phyloP scores from a whole-genome alignment of 148 eudicot genomes.

The Rhododendron vialii region DNA sequence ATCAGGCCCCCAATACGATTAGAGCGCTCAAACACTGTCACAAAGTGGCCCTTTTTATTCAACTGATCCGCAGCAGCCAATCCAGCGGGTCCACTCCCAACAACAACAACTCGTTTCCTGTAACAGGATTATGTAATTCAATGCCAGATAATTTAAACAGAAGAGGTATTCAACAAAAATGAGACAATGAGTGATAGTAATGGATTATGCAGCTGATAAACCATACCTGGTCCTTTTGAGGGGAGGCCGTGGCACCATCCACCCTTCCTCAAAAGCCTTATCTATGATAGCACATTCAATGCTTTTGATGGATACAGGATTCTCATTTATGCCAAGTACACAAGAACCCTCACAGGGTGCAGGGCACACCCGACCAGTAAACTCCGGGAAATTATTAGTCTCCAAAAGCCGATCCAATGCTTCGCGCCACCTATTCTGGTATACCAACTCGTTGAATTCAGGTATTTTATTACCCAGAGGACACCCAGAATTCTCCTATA shows the following conservation, averaged over 20 bases:
- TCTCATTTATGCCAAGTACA: constrained; percentile 95
- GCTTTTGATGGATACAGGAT: constrained; percentile 90
- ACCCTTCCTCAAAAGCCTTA: constrained; percentile 95
- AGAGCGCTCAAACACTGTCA: constrained; percentile 91
- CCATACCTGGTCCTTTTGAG: constrained; percentile 74
- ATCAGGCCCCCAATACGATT: constrained; percentile 96
- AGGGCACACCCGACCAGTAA: constrained; percentile 97
- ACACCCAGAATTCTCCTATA: constrained; percentile 93
- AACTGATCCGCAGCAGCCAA: constrained; percentile 98
- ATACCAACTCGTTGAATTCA: constrained; percentile 90
- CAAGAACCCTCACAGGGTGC: constrained; percentile 99
- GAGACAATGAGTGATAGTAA: neutral
- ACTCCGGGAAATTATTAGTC: constrained; percentile 97
- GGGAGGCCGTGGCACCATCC: constrained; percentile 99
- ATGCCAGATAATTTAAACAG: neutral
- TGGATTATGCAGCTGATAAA: neutral
- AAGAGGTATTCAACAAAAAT: neutral
- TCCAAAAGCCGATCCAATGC: constrained; percentile 91
- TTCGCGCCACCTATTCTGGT: constrained; percentile 97
- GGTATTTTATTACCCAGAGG: constrained; percentile 98
- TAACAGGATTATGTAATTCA: constrained; percentile 3
- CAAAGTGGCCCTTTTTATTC: constrained; percentile 81
- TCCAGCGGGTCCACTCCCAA: constrained; percentile 99
- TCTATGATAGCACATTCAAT: constrained; percentile 94
- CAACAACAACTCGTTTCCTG: constrained; percentile 77